A percentile compares a stretch with the other conserved stretches of the same genome.
phyloP scores from a whole-genome alignment of 2,329 filamentous ascomycete genomes.

The Talaromyces rugulosus region DNA sequence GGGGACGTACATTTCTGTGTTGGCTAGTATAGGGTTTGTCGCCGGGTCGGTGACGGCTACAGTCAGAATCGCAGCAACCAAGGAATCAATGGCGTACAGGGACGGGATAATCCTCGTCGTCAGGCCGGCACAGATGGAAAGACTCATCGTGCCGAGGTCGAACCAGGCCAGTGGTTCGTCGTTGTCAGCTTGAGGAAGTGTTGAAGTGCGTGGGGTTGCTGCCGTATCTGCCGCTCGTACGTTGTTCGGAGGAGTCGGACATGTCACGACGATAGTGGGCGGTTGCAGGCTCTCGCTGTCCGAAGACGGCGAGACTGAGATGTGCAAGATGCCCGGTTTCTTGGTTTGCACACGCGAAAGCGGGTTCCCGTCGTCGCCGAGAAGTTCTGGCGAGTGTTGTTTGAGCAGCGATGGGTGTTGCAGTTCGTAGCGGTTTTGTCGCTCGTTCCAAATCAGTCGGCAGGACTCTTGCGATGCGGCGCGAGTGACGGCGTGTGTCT shows the following conservation, averaged over 20 bases:
- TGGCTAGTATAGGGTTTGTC: constrained; percentile 35
- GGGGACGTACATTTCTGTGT: constrained; percentile 29
- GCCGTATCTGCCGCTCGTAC: constrained; percentile 29
- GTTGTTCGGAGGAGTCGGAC: constrained; percentile 31
- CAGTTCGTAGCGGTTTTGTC: constrained; percentile 40
- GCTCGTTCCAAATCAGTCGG: constrained; percentile 40
- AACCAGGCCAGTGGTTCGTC: constrained; percentile 39
- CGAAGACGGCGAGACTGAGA: constrained; percentile 35
- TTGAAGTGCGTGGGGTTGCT: constrained; percentile 34
- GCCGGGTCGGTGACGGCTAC: constrained; percentile 41
- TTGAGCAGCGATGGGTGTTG: constrained; percentile 41
- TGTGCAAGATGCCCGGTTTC: constrained; percentile 35
- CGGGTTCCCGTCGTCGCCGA: constrained; percentile 32
- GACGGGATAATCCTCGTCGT: constrained; percentile 41
- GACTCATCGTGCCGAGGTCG: constrained; percentile 38
- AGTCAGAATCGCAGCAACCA: constrained; percentile 43
- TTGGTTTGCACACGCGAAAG: constrained; percentile 27
- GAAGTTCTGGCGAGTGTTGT: constrained; percentile 24
- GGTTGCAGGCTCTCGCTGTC: constrained; percentile 16
- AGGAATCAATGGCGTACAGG: constrained; percentile 45
- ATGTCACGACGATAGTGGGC: constrained; percentile 36
- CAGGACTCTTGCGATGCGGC: constrained; percentile 45
- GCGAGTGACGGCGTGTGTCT: constrained; percentile 40
- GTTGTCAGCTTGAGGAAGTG: constrained; percentile 34
- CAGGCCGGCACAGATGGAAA: constrained; percentile 37